Evolutionary conservation across 176 grass and related monocot genomes (phyloP).

Genomic region (bread wheat (Triticum aestivum)): DNA sequence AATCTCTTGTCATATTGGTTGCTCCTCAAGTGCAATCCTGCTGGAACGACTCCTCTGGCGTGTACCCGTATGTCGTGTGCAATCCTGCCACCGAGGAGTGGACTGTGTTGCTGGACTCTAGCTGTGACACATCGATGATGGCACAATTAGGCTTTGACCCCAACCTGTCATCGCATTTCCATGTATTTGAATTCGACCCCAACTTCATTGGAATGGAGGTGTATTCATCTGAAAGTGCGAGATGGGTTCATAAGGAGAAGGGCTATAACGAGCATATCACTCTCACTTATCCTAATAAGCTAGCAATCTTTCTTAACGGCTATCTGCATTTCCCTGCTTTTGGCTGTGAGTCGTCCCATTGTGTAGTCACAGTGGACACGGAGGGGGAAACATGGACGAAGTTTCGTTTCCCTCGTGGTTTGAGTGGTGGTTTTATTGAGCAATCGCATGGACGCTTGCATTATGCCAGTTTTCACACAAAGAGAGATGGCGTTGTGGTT

Average conservation of each 20-base stretch:
- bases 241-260: neutral
- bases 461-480: neutral
- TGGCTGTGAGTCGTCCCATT: neutral
- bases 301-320: neutral
- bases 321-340: neutral
- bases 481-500: neutral
- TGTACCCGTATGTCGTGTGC: neutral
- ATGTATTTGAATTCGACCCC: neutral
- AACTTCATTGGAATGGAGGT: neutral
- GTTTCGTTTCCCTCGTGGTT: neutral
- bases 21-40: neutral
- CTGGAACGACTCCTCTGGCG: neutral
- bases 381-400: neutral
- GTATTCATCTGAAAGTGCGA: neutral
- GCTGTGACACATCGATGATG: fast-evolving
- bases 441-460: neutral
- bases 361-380: neutral
- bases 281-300: no score
- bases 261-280: no score
- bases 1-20: no score
- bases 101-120: neutral
- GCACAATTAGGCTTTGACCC: neutral
- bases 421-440: neutral
- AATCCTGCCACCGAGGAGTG: slow-evolving; percentile 10
- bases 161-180: neutral